Conservation (phyloP, 2,329 filamentous ascomycete species). For the Colletotrichum paranaense region DNA sequence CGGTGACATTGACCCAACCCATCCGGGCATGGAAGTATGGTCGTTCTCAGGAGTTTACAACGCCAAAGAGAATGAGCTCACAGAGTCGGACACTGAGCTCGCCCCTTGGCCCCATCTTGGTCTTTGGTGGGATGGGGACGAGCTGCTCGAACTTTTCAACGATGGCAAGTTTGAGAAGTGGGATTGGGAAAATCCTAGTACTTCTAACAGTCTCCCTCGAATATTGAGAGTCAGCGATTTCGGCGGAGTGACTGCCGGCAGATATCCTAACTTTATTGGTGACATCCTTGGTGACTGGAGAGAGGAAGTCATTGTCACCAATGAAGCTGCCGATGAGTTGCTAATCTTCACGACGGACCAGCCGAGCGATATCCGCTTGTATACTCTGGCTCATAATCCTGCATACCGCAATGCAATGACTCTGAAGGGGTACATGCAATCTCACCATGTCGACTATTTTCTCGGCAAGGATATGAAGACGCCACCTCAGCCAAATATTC, state of each 20-base stretch:
- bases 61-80: constrained; percentile 28
- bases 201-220: neutral
- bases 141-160: constrained; percentile 39
- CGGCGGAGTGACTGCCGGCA: constrained; percentile 3
- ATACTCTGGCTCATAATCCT: constrained; percentile 41
- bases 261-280: constrained; percentile 36
- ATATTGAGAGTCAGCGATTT: constrained; percentile 17
- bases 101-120: constrained; percentile 28
- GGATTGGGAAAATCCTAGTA: constrained; percentile 13
- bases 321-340: constrained; percentile 33
- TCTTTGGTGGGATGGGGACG: constrained; percentile 36
- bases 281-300: constrained; percentile 40
- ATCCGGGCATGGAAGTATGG: constrained; percentile 39
- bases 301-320: constrained; percentile 39
- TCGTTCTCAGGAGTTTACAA: constrained; percentile 39
- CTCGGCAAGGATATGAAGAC: constrained; percentile 36
- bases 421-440: constrained; percentile 40
- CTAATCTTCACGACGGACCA: constrained; percentile 39
- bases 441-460: constrained; percentile 40
- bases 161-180: constrained; percentile 40
- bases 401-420: constrained; percentile 41
- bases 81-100: neutral
- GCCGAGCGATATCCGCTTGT: constrained; percentile 37
- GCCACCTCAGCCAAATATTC: constrained; percentile 31
- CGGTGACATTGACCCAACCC: constrained; percentile 39